Base-by-base conservation (phyloP, 352 stramenopile genomes). In the Aphanomyces cochlioides region DNA sequence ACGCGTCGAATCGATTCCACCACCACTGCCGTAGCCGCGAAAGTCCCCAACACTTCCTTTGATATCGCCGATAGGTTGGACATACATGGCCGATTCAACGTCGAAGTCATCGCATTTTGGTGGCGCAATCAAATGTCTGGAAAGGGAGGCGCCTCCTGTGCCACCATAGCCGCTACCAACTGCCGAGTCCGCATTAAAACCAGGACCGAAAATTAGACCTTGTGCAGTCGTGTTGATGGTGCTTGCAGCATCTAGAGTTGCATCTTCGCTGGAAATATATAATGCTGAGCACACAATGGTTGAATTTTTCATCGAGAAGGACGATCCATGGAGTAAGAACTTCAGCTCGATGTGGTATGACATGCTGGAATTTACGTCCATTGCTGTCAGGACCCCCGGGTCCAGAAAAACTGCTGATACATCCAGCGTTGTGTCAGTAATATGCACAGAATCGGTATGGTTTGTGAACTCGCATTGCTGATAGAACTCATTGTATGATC, bases 401-500 rank as follows among this genome's bases (percentile, higher is more conserved):
- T 72, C 34, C 47, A 69, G 59, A 28, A 71, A 58, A 21, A 40
- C 34, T 43, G 37, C 37, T 0, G 78, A 68, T 34, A 76, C 77
- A 56, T 87, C 80, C 39, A 93, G 56, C 28, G 59, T 67, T 37
- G 77, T 78, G 72, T 84, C 72, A 15, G 77, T 75, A 28, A 90
- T 76, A 53, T 80, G 73, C 28, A 90, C 69, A 19, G 79, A 37
- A 8, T 71, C 56, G 5, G 90, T 8, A 8, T 36, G 43, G 10
- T 76, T 73, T 3, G 47, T n/a, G 10, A 93, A 74, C 47, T 75
- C 70, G 59, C 87, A 95, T n/a, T 78, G 68, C 8, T 91, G 81
- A 69, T 88, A 95, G 67, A 89, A 92, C 64, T 95, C 87, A 68
- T 95, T 93, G 74, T 88, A 95, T 43, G 75, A 84, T 15, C 87